Evolutionary conservation across 805 yeast species (phyloP).

Genomic region (Peterozyma xylosa): DNA sequence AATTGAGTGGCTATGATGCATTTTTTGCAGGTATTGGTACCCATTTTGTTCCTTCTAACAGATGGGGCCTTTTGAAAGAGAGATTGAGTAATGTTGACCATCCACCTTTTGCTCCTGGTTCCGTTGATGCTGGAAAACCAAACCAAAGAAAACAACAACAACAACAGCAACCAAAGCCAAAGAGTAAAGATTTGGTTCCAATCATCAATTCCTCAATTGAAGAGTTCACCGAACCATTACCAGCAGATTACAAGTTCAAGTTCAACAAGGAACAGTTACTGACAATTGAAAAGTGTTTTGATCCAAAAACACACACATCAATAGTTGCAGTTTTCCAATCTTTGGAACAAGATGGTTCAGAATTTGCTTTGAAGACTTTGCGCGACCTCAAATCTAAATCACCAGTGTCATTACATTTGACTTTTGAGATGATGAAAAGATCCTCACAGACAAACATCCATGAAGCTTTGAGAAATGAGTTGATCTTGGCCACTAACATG

Average conservation of each 20-base stretch:
- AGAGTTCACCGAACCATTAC: constrained; percentile 67
- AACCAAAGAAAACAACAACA: neutral
- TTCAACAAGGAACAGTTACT: constrained; percentile 47
- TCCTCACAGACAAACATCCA: constrained; percentile 53
- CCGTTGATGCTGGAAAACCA: neutral
- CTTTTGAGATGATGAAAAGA: constrained; percentile 57
- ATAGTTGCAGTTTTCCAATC: constrained; percentile 51
- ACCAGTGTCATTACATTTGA: constrained; percentile 70
- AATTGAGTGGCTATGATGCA: constrained; percentile 72
- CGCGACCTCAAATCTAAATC: constrained; percentile 59
- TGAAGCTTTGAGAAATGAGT: constrained; percentile 65
- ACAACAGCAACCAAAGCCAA: constrained; percentile 14
- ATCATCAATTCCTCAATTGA: constrained; percentile 69
- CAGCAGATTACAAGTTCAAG: constrained; percentile 53
- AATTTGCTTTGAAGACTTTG: constrained; percentile 56
- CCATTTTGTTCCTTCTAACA: constrained; percentile 70
- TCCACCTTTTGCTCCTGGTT: neutral
- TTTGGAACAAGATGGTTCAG: constrained; percentile 46
- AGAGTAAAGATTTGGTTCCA: constrained; percentile 34
- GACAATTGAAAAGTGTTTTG: constrained; percentile 65
- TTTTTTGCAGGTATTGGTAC: constrained; percentile 82
- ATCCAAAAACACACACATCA: constrained; percentile 27
- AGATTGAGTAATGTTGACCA: constrained; percentile 57
- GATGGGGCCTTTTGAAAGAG: constrained; percentile 51
- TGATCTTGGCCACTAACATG: constrained; percentile 71